Evolutionary conservation across 2,329 filamentous ascomycete species (phyloP), one percentile per base, ranked within the genome.

Genomic region (Gnomoniopsis smithogilvyi): DNA sequence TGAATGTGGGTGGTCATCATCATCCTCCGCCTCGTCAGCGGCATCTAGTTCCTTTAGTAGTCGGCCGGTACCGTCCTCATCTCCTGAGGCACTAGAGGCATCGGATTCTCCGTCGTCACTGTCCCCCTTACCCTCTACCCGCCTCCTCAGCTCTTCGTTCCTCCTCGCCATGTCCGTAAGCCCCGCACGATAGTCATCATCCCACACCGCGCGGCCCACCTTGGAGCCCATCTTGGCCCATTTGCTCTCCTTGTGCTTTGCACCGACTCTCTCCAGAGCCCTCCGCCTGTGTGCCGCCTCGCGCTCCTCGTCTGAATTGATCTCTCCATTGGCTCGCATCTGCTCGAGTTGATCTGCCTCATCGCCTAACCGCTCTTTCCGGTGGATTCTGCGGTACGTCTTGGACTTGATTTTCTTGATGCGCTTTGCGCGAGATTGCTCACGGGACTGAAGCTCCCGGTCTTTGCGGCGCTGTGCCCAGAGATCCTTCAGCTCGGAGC

Each of bases 401-500:
- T 97, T 99, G 71, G 91, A 96, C 81, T 99, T 99, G 77, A 99
- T 99, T 79, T 98, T 98, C 78, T 97, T 96, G 75, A 99, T 92
- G 24, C 95, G 88, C 75, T 93, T 96, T 8, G 92, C 85, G 58
- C 92, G 89, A 47, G 92, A 88, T 68, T 96, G 89, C 74, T 98
- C 94, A 12, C 93, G 84, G 67, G 96, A 96, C 64, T 94, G 82
- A 8, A 96, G 76, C 67, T 98, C 94, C 65, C 95, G 83, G 63
- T 91, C 87, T 71, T 87, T 87, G 14, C 95, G 87, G 58, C 94
- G 82, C 68, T 93, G 86, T 51, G 88, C 86, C 58, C 88, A 82
- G 24, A 91, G 81, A 51, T 88, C 88, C 70, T 88, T 84, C 26
- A 91, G 84, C 66, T 92, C 89, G 0, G 67, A 68, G 86, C 88